Evolutionary conservation across 164 flowering plant genomes (phyloP).

Genomic region (Vitis vinifera): DNA sequence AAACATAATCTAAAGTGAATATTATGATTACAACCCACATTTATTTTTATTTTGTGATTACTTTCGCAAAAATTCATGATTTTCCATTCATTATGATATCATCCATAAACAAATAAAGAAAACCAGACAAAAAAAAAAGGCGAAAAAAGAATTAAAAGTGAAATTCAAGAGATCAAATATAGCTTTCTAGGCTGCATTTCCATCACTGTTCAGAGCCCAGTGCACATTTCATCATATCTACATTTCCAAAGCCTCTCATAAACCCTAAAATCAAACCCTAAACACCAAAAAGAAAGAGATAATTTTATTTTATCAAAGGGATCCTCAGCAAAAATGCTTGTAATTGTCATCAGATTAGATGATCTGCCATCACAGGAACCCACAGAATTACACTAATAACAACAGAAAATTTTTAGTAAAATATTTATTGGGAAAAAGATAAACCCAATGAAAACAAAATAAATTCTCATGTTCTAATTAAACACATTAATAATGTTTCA

Average conservation of each 20-base stretch:
- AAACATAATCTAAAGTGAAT: no score
- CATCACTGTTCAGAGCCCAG: conserved; percentile 69
- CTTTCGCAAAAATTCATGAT: no score
- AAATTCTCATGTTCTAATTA: no score
- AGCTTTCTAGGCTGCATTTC: conserved; percentile 56
- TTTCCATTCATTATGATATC: no score
- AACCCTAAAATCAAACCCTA: background rate
- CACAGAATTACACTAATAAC: background rate
- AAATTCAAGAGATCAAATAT: conserved; percentile 28
- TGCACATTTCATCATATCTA: conserved; percentile 44
- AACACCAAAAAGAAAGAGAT: background rate
- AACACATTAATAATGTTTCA: no score
- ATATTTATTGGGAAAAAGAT: background rate
- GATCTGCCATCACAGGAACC: conserved; percentile 69
- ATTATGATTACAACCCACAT: no score
- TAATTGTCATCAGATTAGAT: conserved; percentile 43
- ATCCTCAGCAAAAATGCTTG: conserved; percentile 54
- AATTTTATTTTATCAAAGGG: background rate
- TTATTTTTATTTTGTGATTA: no score
- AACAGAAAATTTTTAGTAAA: background rate
- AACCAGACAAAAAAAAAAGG: no score
- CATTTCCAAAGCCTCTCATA: background rate
- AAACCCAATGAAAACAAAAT: background rate
- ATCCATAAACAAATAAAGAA: no score
- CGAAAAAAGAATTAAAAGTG: no score